Base-by-base conservation (phyloP, 2,329 filamentous ascomycete species). In the Botrytis galanthina region DNA sequence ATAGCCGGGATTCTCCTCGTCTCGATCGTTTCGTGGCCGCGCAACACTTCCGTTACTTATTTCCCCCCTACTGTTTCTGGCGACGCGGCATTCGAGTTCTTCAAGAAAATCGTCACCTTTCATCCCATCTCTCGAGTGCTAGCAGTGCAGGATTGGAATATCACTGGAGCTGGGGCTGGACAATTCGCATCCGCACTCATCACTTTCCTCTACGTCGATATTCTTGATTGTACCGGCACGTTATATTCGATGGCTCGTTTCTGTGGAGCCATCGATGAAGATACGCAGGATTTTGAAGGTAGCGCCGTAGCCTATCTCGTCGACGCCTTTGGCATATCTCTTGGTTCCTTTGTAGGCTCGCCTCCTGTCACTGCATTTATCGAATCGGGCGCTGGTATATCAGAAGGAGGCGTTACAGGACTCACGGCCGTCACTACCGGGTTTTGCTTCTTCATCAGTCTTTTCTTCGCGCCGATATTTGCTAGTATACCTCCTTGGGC, bases 391-490 rank as follows among this genome's bases (percentile, higher is more conserved):
- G 94, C 94, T 14, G 94, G 94, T 78, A 97, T 97, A 76, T 93
- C 93, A 0, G 94, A 97, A 82, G 94, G 94, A 70, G 94, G 93
- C 62, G 91, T 91, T 80, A 97, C 94, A 0, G 94, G 94, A 26
- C 83, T 97, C n/a, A 96, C 93, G 0, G 90, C 93, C 64, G 92
- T 95, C 82, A 85, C 89, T 26, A 91, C 93, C 0, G 94, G 94
- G 8, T 73, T 97, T 68, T 94, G 92, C 83, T 97, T 97, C 85
- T 92, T 97, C 84, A 89, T 97, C 80, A 89, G 92, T 73, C 88
- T 97, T 75, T 97, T 97, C 86, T 97, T 97, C 81, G 93, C 94
- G 0, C 94, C 94, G 0, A 95, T 97, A 73, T 97, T 97, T 80
- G 93, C 94, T 16, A 95, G 92, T 0, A 96, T 97, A 73, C 94